Base-by-base conservation (phyloP, 306 rosid species). In the Senna tora region DNA sequence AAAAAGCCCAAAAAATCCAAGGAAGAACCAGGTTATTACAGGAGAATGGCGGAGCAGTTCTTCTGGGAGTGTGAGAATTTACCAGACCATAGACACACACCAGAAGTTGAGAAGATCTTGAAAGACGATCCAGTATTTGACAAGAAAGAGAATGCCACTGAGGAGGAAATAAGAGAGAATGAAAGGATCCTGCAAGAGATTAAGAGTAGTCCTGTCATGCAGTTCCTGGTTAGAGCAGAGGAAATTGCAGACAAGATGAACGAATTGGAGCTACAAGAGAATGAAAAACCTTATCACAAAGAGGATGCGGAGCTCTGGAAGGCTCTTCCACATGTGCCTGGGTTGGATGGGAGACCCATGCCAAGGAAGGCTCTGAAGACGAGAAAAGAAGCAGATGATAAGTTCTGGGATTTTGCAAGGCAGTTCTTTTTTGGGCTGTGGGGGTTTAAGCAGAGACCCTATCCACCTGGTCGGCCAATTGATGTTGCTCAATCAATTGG, bases 401-500 rank as follows among this genome's bases (percentile, higher is more conserved):
- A 83, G 87, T 94, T 94, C 20, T 94, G 98, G 98, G 98, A 94
- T 75, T 94, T 87, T 20, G 81, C 93, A 0, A 84, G 79, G 76
- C 96, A 91, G 87, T 94, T 91, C 81, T 84, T 84, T 62, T 85
- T 91, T 3, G 97, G 96, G 17, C 85, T 94, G 0, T 94, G 97
- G 98, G 92, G 90, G 0, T 94, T 87, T 63, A 75, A 86, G 53
- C 98, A 94, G 80, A 67, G 97, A 50, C 96, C 96, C 5, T 94
- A 94, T 30, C 97, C 98, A 3, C 78, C 96, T 0, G 81, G 86
- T 16, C 92, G 85, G 69, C 98, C 98, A n/a, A 89, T 79, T 13
- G 98, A 94, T 67, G 96, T 75, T 55, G 96, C 98, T 10, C 98
- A 91, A 77, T 88, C 97, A 4, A 86, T 91, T 53, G 98, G 98